Evolutionary conservation across 768 basidiomycete species (phyloP).

Genomic region (Termitomyces sp.): DNA sequence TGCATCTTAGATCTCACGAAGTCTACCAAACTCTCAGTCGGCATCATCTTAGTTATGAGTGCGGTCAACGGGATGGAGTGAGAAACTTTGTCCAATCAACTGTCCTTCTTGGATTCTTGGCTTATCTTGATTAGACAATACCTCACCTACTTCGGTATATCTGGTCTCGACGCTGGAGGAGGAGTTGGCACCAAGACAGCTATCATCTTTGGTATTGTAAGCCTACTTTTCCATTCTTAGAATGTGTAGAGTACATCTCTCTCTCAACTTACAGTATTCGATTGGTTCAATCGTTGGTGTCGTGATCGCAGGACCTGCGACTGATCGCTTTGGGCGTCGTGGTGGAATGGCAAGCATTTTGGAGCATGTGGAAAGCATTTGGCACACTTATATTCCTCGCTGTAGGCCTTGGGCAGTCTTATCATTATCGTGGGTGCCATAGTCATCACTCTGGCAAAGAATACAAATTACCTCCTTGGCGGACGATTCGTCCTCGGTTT

Average conservation of each 20-base stretch:
- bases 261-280: conserved; percentile 27
- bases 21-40: not conserved
- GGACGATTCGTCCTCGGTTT: conserved; percentile 52
- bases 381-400: not conserved
- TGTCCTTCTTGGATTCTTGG: not conserved
- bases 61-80: conserved; percentile 44
- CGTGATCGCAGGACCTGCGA: conserved; percentile 34
- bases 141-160: conserved; percentile 34
- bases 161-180: conserved; percentile 33
- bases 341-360: conserved; percentile 33
- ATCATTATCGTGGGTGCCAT: conserved; percentile 38
- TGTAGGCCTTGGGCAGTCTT: conserved; percentile 32
- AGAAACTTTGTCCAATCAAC: conserved; percentile 5
- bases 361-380: not conserved
- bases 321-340: conserved; percentile 38
- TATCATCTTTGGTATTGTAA: conserved; percentile 41
- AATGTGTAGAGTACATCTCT: not conserved
- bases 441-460: conserved; percentile 39
- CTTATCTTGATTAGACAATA: conserved; percentile 27
- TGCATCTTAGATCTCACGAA: conserved; percentile 5
- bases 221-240: conserved; percentile 3
- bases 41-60: conserved; percentile 32
- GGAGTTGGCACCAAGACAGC: conserved; percentile 39
- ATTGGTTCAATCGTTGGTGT: conserved; percentile 38
- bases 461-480: conserved; percentile 41